These are phyloP conservation scores for Dothideomycetes sp. DNA, from an alignment of 2,329 filamentous ascomycete species.

Conservation along the genomic window DNA sequence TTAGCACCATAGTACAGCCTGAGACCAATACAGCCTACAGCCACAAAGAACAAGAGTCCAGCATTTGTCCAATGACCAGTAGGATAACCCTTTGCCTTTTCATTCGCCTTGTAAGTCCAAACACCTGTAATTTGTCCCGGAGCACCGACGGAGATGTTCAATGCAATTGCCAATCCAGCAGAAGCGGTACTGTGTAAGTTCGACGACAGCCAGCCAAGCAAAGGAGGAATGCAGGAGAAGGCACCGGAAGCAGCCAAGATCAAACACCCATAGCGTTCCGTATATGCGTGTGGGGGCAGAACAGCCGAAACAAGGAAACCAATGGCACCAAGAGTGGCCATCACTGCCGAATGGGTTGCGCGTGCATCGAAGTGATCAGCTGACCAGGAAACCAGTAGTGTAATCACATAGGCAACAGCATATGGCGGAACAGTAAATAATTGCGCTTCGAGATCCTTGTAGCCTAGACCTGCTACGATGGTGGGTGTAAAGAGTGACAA, in stretches of 20 bases:
- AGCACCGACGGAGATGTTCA: conserved; percentile 60
- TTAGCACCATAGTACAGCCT: conserved; percentile 47
- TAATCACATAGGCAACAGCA: conserved; percentile 37
- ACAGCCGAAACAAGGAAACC: conserved; percentile 56
- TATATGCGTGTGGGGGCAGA: conserved; percentile 51
- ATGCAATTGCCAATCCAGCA: conserved; percentile 58
- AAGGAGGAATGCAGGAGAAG: conserved; percentile 59
- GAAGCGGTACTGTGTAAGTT: conserved; percentile 58
- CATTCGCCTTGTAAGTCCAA: conserved; percentile 62
- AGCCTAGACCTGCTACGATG: conserved; percentile 57
- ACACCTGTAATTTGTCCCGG: conserved; percentile 63
- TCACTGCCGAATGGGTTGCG: conserved; percentile 42
- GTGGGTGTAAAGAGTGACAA: conserved; percentile 33
- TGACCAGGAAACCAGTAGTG: conserved; percentile 39
- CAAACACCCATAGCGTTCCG: conserved; percentile 58
- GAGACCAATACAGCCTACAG: conserved; percentile 45
- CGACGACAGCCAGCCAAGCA: conserved; percentile 61
- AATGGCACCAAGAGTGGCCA: conserved; percentile 43
- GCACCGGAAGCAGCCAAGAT: conserved; percentile 58
- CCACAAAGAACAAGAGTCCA: conserved; percentile 50
- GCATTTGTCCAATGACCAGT: conserved; percentile 63
- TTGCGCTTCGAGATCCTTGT: conserved; percentile 41
- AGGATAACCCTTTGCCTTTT: conserved; percentile 53
- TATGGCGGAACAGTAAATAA: conserved; percentile 28
- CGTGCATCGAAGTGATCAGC: conserved; percentile 55